Percentiles rank a stretch among this genome's conserved stretches.
phyloP scores from a whole-genome alignment of 1,284 basidiomycete genomes.

The Hortiboletus rubellus region DNA sequence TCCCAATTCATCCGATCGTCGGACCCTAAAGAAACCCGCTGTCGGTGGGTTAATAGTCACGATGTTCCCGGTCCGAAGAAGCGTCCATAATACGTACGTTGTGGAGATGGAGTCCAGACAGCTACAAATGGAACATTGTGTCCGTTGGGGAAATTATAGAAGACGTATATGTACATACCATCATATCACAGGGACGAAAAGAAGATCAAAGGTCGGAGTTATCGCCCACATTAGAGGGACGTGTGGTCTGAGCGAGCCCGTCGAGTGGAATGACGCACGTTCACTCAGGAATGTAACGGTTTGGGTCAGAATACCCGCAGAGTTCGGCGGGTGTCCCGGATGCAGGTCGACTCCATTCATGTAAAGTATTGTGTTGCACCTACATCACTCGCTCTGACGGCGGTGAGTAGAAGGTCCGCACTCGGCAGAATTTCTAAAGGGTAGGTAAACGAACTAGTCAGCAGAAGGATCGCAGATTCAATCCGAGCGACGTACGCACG shows the following conservation, averaged over 20 bases:
- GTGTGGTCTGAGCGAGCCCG: not conserved
- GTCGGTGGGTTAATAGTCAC: conserved; percentile 11
- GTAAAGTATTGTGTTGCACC: conserved; percentile 2
- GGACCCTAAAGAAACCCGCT: conserved; percentile 17
- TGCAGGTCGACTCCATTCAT: not conserved
- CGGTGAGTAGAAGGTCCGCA: not conserved
- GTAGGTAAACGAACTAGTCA: not conserved
- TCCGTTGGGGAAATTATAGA: conserved; percentile 6
- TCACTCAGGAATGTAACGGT: not conserved
- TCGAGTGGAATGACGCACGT: conserved; percentile 1
- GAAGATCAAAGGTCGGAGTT: conserved; percentile 14
- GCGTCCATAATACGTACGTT: conserved; percentile 17
- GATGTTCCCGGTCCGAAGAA: conserved; percentile 15
- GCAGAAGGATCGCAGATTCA: not conserved
- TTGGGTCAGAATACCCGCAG: conserved; percentile 6
- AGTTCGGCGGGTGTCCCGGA: conserved; percentile 9
- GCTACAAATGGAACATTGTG: conserved; percentile 10
- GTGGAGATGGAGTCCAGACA: conserved; percentile 18
- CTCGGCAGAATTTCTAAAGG: not conserved
- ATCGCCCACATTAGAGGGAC: conserved; percentile 3
- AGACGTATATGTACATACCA: conserved; percentile 9
- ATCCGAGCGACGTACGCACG: not conserved
- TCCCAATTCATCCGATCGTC: conserved; percentile 23
- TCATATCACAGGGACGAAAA: conserved; percentile 16
- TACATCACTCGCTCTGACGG: not conserved